These are phyloP conservation scores for Xerocomus alliaceus DNA, from an alignment of 1,284 basidiomycete genomes.

Conservation along the genomic window DNA sequence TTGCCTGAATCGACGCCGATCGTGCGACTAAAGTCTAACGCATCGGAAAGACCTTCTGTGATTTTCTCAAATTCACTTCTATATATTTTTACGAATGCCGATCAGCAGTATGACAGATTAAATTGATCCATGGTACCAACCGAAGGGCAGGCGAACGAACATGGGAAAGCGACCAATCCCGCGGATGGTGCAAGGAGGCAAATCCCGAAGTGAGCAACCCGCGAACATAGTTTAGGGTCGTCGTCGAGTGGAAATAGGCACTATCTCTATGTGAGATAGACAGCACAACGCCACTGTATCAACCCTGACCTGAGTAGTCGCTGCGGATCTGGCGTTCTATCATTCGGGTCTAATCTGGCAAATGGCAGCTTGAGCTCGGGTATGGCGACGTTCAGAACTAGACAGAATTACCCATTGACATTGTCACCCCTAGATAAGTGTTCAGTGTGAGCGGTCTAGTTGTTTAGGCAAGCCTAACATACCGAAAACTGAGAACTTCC, in stretches of 20 bases:
- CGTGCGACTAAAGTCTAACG: constrained; percentile 91
- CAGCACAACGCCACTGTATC: background rate
- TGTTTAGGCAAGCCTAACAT: constrained; percentile 22
- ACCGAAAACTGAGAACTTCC: constrained; percentile 84
- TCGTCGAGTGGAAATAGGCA: constrained; percentile 95
- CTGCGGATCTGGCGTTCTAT: constrained; percentile 88
- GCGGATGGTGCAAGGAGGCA: constrained; percentile 89
- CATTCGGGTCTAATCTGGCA: constrained; percentile 65
- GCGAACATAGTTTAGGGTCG: constrained; percentile 93
- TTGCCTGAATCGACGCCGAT: constrained; percentile 73
- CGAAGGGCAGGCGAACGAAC: constrained; percentile 83
- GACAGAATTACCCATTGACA: constrained; percentile 77
- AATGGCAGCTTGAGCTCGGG: background rate
- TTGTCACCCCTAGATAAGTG: constrained; percentile 82
- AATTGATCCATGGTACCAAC: constrained; percentile 42
- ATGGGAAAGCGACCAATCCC: constrained; percentile 91
- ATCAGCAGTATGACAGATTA: constrained; percentile 11
- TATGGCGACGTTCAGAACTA: constrained; percentile 33
- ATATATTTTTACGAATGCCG: constrained; percentile 10
- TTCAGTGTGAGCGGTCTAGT: constrained; percentile 4
- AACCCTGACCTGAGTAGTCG: constrained; percentile 73
- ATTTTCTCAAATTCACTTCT: constrained; percentile 87
- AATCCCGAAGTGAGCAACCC: constrained; percentile 89
- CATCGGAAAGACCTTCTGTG: constrained; percentile 85
- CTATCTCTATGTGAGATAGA: constrained; percentile 46